Conservation (phyloP, 345 rosid species). For the Syzygium grande region DNA sequence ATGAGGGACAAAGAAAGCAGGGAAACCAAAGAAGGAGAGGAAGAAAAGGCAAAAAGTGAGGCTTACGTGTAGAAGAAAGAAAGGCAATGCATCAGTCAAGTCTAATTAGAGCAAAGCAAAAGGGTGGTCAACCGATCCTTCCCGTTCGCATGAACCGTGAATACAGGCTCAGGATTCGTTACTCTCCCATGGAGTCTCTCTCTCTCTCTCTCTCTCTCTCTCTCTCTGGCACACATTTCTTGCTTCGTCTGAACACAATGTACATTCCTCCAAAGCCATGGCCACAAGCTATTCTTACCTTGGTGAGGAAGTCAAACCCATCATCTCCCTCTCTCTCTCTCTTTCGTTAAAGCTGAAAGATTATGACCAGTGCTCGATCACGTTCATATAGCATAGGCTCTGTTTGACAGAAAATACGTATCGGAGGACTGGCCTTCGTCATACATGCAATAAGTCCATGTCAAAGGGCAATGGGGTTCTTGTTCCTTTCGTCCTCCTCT, state of each 20-base stretch:
- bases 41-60: slow-evolving; percentile 10
- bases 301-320: slow-evolving; percentile 34
- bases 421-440: neutral
- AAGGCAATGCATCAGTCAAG: neutral
- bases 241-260: neutral
- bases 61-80: neutral
- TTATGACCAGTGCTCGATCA: neutral
- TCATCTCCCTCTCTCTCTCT: neutral
- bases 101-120: neutral
- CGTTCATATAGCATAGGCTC: neutral
- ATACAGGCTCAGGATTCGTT: neutral
- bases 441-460: neutral
- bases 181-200: neutral
- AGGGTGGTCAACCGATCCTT: neutral
- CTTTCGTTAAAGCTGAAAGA: neutral
- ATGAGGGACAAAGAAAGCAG: neutral
- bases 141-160: neutral
- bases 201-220: neutral
- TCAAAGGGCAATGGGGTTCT: slow-evolving; percentile 13
- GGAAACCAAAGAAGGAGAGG: slow-evolving; percentile 7
- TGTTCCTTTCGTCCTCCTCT: slow-evolving; percentile 16
- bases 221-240: neutral
- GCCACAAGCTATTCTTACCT: slow-evolving; percentile 64
- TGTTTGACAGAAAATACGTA: neutral
- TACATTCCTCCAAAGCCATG: slow-evolving; percentile 8